Base-by-base conservation (phyloP, 768 basidiomycete species). In the Collybia nuda region DNA sequence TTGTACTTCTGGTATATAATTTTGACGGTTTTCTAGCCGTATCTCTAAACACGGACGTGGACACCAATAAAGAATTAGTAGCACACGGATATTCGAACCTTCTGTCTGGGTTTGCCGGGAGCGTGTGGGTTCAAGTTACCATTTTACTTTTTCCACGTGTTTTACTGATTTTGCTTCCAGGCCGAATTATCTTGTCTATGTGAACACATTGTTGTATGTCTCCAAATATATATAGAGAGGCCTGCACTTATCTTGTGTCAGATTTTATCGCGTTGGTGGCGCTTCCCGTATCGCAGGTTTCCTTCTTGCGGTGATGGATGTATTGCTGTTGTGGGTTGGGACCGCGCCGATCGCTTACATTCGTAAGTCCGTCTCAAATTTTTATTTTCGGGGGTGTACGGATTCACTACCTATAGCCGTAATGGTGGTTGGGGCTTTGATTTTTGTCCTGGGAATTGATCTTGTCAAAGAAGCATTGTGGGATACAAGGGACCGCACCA, bases 381-480 rank as follows among this genome's bases (percentile, higher is more conserved):
- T 42, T 14, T 49, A 21, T 29, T 15, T 37, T 41, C 45, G 37
- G 43, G 11, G 50, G 12, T 9, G 36, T 21, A 19, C 12, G 12
- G 6, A 11, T 7, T 32, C 2, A 5, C 21, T 32, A 17, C 3
- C 18, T 28, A 12, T 53, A 95, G 93, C 93, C 50, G 86, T 98
- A 24, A 86, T 92, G 82, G 86, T 96, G 4, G 93, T 98, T 12
- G 86, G 87, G 0, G 86, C 93, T 2, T 75, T 99, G 48, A 98
- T 98, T 54, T 95, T 93, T 57, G 93, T 97, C 7, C 78, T 98
- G 28, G 97, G 95, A 0, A 81, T 98, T 44, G 96, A 98, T 57
- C 82, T 99, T 35, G 83, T 93, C 36, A 96, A 95, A 61, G 96
- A 98, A 67, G 95, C 97, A 0, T 65, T 98, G 7, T 98, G 95